Base-by-base conservation (phyloP, 306 rosid species). In the Pyrus betulifolia region DNA sequence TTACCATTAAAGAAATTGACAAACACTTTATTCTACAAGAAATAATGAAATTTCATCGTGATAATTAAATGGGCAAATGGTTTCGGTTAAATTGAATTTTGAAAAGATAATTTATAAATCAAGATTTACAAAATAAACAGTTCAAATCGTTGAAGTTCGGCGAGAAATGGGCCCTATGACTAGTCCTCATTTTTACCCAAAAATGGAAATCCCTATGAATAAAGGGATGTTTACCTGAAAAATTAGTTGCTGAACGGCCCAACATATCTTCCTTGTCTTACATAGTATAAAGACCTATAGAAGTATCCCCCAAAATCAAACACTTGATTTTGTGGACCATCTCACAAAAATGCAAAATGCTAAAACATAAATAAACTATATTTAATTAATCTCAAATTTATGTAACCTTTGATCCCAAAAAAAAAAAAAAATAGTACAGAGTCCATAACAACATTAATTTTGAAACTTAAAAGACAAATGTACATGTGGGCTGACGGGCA, bases 321-420 rank as follows among this genome's bases (percentile, higher is more conserved):
- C 22, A 11, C 22, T 63, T 51, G 79, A 77, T 82, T 82, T 38
- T 57, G 75, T 72, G 78, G 85, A 82, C 82, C 82, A 77, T 54
- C 71, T 31, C 75, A 58, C 31, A 57, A 74, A 67, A 67, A 30
- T 55, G 51, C 69, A 58, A 69, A 69, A 69, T 55, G 31, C 68
- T 27, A 40, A 40, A 19, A 70, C 63, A 63, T 61, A 75, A 49
- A 25, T 15, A 1, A 42, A 68, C 15, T 9, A 40, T 40, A 40
- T 40, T 9, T 40, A 40, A 40, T 40, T 40, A 40, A 40, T 40
- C 45, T 40, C 45, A 40, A 40, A 40, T 40, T 40, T 40, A 40
- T 40, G 45, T 40, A 9, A 40, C 45, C 11, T 40, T 40, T 40
- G 45, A 9, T 40, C 62, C 62, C 62, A 3, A 9, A 11, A 21